Conservation (phyloP, 2,329 filamentous ascomycete species). For the Colletotrichum gigasporum region DNA sequence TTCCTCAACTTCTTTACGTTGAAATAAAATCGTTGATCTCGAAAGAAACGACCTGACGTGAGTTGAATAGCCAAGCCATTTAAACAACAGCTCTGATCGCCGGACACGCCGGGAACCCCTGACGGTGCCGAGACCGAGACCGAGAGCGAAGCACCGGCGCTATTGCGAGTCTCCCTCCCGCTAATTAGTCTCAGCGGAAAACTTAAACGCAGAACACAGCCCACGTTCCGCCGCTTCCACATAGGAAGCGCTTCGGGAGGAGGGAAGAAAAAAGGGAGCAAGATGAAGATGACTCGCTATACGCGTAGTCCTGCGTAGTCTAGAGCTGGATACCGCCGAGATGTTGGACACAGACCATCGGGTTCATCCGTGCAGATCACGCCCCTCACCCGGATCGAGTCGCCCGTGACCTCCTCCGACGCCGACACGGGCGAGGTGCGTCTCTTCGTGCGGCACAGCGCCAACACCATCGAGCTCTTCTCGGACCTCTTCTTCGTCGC, state of each 20-base stretch:
- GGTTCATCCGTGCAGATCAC: slow-evolving; percentile 14
- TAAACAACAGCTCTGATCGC: not conserved
- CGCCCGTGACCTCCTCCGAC: slow-evolving; percentile 11
- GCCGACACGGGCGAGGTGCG: slow-evolving; percentile 15
- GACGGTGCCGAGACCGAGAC: not conserved
- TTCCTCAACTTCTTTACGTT: too few relatives aligned
- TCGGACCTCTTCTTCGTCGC: slow-evolving; percentile 70
- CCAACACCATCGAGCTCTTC: slow-evolving; percentile 65
- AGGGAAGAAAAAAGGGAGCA: not conserved
- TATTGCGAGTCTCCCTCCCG: not conserved
- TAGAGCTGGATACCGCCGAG: not conserved
- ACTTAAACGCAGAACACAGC: not conserved
- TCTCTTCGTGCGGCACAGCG: slow-evolving; percentile 44
- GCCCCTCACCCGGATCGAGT: slow-evolving; percentile 29
- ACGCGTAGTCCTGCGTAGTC: too few relatives aligned
- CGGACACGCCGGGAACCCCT: not conserved
- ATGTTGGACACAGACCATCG: not conserved
- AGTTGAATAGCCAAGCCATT: not conserved
- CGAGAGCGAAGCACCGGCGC: slow-evolving; percentile 4
- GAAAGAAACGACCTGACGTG: too few relatives aligned
- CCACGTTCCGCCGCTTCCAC: not conserved
- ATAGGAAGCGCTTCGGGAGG: not conserved
- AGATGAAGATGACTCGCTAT: not conserved
- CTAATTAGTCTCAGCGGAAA: not conserved
- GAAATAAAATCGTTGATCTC: too few relatives aligned